A percentile compares a stretch with the other conserved stretches of the same genome.
Evolutionary conservation across 2,329 filamentous ascomycete species (phyloP).

Genomic region (Alternaria triticimaculans): DNA sequence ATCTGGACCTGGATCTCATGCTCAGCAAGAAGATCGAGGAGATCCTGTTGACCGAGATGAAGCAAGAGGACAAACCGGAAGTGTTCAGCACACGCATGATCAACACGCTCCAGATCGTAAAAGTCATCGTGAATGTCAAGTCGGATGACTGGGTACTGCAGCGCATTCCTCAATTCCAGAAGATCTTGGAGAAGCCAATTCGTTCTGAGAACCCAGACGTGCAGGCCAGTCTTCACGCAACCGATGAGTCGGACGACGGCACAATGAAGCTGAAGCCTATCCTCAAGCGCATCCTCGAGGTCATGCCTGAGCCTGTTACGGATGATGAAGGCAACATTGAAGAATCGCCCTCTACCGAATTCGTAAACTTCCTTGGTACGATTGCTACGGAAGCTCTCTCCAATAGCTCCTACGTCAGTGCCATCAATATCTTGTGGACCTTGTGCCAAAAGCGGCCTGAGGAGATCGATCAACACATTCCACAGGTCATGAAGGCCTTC

Average conservation of each 20-base stretch:
- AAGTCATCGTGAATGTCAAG: conserved; percentile 87
- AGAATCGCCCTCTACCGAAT: conserved; percentile 79
- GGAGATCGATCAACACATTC: conserved; percentile 88
- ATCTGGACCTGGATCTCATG: conserved; percentile 82
- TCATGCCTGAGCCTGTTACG: conserved; percentile 81
- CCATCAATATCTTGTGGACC: conserved; percentile 93
- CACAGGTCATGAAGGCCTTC: conserved; percentile 88
- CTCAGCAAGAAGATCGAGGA: conserved; percentile 90
- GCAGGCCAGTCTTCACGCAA: conserved; percentile 86
- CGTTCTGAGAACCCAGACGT: conserved; percentile 90
- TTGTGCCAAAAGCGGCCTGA: conserved; percentile 83
- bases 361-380: conserved; percentile 82
- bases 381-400: conserved; percentile 88
- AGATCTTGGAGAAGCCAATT: conserved; percentile 86
- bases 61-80: conserved; percentile 62
- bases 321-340: conserved; percentile 84
- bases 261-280: conserved; percentile 69
- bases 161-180: conserved; percentile 79
- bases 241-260: conserved; percentile 73
- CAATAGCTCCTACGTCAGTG: conserved; percentile 80
- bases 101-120: conserved; percentile 91
- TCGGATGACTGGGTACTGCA: conserved; percentile 88
- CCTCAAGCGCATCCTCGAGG: conserved; percentile 82
- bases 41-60: conserved; percentile 75
- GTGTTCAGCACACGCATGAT: conserved; percentile 86